Percentiles rank a stretch among this genome's conserved stretches.
phyloP scores from a whole-genome alignment of 495 filamentous ascomycete genomes.

The Trichoderma parareesei region DNA sequence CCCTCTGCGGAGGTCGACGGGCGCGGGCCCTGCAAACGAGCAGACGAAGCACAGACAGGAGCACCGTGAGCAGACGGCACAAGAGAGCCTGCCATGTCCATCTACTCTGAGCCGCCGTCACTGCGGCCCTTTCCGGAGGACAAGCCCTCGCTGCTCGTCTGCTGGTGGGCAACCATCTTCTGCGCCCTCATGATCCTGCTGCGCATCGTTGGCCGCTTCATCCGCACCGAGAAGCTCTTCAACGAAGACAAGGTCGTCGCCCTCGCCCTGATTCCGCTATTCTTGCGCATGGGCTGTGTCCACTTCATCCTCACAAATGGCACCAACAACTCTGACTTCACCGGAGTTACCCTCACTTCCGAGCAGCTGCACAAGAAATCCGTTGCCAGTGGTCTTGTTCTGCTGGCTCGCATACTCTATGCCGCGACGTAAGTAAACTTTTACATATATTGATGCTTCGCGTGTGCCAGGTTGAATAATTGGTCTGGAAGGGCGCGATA shows the following conservation, averaged over 20 bases:
- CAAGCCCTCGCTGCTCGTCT: conserved; percentile 77
- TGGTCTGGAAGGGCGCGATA: no score
- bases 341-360: conserved; percentile 32
- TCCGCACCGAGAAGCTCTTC: conserved; percentile 74
- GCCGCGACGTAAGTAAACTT: conserved; percentile 52
- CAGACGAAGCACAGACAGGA: no score
- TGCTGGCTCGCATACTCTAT: conserved; percentile 59
- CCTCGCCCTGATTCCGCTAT: conserved; percentile 67
- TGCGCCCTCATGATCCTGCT: conserved; percentile 72
- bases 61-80: conserved; percentile 4
- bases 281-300: conserved; percentile 74
- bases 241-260: conserved; percentile 82
- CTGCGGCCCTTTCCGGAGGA: conserved; percentile 47
- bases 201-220: conserved; percentile 67
- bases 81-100: conserved; percentile 30
- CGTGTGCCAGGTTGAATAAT: neutral
- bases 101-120: conserved; percentile 53
- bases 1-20: conserved; percentile 55
- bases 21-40: conserved; percentile 28
- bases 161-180: conserved; percentile 89
- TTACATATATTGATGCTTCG: neutral
- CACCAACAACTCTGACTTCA: conserved; percentile 70
- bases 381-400: conserved; percentile 57
- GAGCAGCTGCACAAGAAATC: conserved; percentile 40
- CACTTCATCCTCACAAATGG: conserved; percentile 78